Conservation (phyloP, 75 land plant species). For the Chamaecyparis obtusa region DNA sequence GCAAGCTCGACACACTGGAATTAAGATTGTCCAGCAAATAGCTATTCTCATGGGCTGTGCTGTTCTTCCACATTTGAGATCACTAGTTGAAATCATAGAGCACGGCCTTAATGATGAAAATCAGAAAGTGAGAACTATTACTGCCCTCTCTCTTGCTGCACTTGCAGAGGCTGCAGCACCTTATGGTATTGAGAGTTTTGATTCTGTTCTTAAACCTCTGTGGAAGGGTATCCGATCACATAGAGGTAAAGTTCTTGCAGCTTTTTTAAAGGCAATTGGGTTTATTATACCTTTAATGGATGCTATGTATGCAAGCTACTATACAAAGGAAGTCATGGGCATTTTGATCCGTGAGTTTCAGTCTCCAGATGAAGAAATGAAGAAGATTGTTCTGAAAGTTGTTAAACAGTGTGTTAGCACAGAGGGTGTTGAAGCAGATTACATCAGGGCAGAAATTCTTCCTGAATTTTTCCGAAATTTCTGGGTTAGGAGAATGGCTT, state of each 20-base stretch:
- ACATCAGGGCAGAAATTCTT: slow-evolving; percentile 79
- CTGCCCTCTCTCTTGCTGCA: slow-evolving; percentile 94
- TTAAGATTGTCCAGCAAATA: slow-evolving; percentile 97
- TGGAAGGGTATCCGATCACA: slow-evolving; percentile 98
- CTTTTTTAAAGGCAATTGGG: slow-evolving; percentile 95
- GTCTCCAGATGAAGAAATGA: slow-evolving; percentile 99
- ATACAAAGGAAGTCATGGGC: slow-evolving; percentile 96
- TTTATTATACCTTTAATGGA: slow-evolving; percentile 99
- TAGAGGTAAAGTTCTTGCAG: slow-evolving; percentile 96
- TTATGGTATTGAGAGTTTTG: slow-evolving; percentile 98
- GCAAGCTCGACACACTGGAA: slow-evolving; percentile 99
- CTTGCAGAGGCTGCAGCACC: slow-evolving; percentile 98
- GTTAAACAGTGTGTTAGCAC: slow-evolving; percentile 99
- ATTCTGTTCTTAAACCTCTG: slow-evolving; percentile 95
- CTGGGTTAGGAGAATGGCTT: slow-evolving; percentile 98
- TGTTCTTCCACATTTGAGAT: slow-evolving; percentile 90
- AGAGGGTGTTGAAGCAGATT: slow-evolving; percentile 97
- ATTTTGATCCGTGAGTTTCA: slow-evolving; percentile 94
- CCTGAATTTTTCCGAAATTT: slow-evolving; percentile 92
- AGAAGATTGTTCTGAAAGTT: slow-evolving; percentile 95
- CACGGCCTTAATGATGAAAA: slow-evolving; percentile 98
- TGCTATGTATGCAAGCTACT: slow-evolving; percentile 94
- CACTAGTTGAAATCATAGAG: slow-evolving; percentile 94
- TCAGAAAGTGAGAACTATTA: slow-evolving; percentile 96
- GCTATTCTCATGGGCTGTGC: slow-evolving; percentile 99